Conservation (phyloP, 768 basidiomycete genomes). For the Suillus paluster region DNA sequence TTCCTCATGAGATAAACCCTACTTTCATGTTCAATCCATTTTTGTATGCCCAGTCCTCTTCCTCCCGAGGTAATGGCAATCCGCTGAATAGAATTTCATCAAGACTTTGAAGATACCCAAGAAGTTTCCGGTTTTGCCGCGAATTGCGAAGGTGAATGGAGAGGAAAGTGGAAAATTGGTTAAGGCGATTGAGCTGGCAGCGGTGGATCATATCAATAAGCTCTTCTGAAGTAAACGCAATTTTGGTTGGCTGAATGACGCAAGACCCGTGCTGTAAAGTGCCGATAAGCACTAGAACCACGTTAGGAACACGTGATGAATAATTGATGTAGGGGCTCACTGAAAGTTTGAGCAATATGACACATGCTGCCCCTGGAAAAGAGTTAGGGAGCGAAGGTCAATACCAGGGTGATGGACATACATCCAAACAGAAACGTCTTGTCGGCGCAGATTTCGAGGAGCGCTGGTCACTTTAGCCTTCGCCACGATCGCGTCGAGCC, state of each 20-base stretch:
- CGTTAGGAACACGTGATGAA: conserved; percentile 24
- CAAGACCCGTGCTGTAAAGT: conserved; percentile 74
- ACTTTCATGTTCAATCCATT: conserved; percentile 70
- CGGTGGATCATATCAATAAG: conserved; percentile 70
- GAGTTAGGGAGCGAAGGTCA: conserved; percentile 38
- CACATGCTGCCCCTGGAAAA: conserved; percentile 77
- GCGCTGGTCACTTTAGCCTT: conserved; percentile 60
- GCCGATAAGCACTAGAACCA: conserved; percentile 65
- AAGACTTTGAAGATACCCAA: conserved; percentile 56
- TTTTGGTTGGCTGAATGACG: conserved; percentile 69
- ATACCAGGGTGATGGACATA: conserved; percentile 42
- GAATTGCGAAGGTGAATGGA: conserved; percentile 64
- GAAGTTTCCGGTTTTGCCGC: conserved; percentile 61
- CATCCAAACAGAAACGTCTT: conserved; percentile 78
- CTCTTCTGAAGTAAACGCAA: conserved; percentile 70
- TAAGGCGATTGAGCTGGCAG: conserved; percentile 73
- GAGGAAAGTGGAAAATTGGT: conserved; percentile 76
- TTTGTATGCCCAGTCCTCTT: conserved; percentile 71
- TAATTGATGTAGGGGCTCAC: conserved; percentile 46
- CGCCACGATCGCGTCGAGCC: conserved; percentile 63
- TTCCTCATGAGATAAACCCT: conserved; percentile 24
- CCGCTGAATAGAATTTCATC: conserved; percentile 72
- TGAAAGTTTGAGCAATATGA: conserved; percentile 78
- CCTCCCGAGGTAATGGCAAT: conserved; percentile 64
- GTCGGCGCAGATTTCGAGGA: conserved; percentile 53